phyloP scores from a whole-genome alignment of 108 stramenopile species.

The Bacterosira constricta region DNA sequence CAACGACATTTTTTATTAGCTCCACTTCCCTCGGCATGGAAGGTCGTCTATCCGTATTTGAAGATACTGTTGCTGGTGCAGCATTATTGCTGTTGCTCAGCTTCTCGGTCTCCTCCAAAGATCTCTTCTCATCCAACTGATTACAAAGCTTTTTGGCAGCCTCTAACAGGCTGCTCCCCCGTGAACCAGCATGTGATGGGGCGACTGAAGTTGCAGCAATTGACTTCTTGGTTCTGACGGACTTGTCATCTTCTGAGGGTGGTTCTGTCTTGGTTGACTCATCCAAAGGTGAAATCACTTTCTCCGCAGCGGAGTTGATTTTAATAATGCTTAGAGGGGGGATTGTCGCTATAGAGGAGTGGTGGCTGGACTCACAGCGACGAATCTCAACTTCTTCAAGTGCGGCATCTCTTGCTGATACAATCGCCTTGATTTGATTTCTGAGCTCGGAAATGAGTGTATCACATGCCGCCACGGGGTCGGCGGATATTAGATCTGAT shows the following conservation, averaged over 20 bases:
- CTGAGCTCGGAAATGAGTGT: constrained; percentile 33
- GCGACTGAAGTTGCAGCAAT: not conserved
- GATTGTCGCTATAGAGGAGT: not conserved
- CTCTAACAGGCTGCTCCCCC: constrained; percentile 45
- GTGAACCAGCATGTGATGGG: constrained; percentile 12
- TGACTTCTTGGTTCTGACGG: not conserved
- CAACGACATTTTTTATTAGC: not conserved
- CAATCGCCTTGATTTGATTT: constrained; percentile 28
- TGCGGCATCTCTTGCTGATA: constrained; percentile 35
- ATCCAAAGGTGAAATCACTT: not conserved
- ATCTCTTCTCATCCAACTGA: constrained; percentile 41
- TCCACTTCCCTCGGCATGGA: not conserved
- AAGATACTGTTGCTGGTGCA: not conserved
- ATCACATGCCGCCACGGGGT: constrained; percentile 18
- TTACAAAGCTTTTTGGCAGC: constrained; percentile 44
- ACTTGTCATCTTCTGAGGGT: not conserved
- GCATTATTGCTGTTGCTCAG: not conserved
- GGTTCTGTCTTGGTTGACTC: not conserved
- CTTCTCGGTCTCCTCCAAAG: constrained; percentile 5
- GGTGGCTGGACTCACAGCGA: not conserved
- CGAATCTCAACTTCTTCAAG: constrained; percentile 34
- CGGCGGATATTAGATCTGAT: constrained; percentile 3
- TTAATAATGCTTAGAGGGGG: not conserved
- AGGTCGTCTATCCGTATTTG: not conserved
- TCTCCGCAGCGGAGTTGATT: not conserved